Evolutionary conservation across 2,329 filamentous ascomycete genomes (phyloP).

Genomic region (Apiospora koreana): DNA sequence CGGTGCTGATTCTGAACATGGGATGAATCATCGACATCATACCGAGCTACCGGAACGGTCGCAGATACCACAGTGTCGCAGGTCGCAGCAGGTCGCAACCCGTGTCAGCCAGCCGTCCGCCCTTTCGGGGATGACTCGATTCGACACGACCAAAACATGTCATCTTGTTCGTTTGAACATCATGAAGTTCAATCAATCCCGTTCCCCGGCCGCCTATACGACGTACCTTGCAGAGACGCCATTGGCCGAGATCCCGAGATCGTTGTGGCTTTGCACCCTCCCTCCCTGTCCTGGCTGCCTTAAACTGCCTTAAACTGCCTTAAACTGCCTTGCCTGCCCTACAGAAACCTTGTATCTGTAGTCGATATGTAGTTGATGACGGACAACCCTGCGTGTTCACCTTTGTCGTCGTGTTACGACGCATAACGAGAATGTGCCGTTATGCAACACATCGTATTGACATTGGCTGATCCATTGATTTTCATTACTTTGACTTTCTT

Average conservation of each 20-base stretch:
- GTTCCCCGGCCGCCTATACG: background rate
- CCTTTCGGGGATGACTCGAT: conserved; percentile 6
- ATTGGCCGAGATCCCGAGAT: conserved; percentile 4
- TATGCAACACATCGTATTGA: conserved; percentile 1
- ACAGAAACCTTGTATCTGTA: background rate
- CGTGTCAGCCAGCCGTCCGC: background rate
- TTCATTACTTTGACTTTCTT: background rate
- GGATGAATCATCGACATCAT: conserved; percentile 1
- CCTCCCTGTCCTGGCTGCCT: background rate
- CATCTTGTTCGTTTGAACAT: background rate
- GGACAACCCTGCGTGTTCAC: background rate
- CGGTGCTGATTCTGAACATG: conserved; percentile 5
- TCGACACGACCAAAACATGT: background rate
- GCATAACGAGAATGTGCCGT: conserved; percentile 8
- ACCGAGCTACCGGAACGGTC: background rate
- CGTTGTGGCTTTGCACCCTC: background rate
- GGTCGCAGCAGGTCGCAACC: background rate
- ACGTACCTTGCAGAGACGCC: background rate
- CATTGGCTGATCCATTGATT: background rate
- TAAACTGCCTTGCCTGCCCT: background rate
- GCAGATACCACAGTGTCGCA: background rate
- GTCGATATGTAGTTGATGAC: background rate
- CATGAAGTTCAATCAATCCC: background rate
- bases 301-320: background rate
- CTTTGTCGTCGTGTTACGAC: background rate